Evolutionary conservation across 257 asterid genomes (phyloP), one percentile per base, ranked within the genome.

Genomic region (Petunia secreta): DNA sequence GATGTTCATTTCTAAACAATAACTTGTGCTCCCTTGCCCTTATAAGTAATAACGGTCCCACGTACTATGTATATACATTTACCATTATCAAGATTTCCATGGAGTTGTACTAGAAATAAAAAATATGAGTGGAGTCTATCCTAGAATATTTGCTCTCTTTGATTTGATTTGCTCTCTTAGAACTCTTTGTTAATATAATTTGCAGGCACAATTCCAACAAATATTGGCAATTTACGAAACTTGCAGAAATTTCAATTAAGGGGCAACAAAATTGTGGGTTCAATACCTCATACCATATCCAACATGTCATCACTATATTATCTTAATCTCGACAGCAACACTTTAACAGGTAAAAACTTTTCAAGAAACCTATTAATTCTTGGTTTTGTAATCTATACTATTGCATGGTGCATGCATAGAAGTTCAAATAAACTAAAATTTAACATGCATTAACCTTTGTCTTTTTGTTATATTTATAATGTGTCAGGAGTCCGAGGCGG

Each of bases 201-300:
- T 67, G 75, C 75, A 43, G 75, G 75, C 53, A 67, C 4, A 67
- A 67, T 67, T 67, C 75, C 75, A 8, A 38, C 8, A 43, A 43
- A 43, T 7, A 67, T 67, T 43, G 75, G 55, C n/a, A 67, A 40
- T n/a, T 67, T 67, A 8, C 75, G 39, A 8, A 67, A 67, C 7
- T 43, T 67, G 54, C 55, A 67, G 75, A 2, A 8, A 8, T 0
- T n/a, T 8, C n/a, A n/a, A n/a, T 0, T 43, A 55, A 55, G 43
- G 55, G 43, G 43, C 75, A 67, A 67, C 25, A 15, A 16, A 6
- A 43, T 67, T 0, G 15, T 67, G 13, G 75, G 75, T 67, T 67
- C 54, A 43, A 67, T 67, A 43, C 55, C 75, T 1, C 39, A 0
- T 39, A 67, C 15, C 55, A 67, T 67, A 8, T 44, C 13, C 39